Conservation (phyloP, 257 asterid genomes). For the Ophiorrhiza pumila region DNA sequence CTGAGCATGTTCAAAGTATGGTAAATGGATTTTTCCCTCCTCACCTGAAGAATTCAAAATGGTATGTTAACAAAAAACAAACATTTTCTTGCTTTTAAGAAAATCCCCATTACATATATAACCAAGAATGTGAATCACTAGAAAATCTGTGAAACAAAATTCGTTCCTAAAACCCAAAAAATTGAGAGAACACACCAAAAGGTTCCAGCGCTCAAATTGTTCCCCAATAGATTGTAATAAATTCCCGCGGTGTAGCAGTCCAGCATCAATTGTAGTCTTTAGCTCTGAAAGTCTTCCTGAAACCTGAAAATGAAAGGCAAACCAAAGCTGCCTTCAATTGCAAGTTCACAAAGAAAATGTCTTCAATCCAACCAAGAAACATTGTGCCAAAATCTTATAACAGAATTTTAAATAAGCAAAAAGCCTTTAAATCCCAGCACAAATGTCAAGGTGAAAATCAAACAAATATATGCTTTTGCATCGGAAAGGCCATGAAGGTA, state of each 20-base stretch:
- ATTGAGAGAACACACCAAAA: constrained; percentile 52
- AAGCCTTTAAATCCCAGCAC: neutral
- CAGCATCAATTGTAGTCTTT: constrained; percentile 90
- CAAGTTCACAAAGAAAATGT: neutral
- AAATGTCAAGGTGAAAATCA: neutral
- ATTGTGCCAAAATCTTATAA: neutral
- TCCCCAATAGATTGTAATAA: constrained; percentile 74
- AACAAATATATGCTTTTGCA: neutral
- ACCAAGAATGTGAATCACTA: neutral
- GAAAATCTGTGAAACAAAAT: neutral
- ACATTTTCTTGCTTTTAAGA: neutral
- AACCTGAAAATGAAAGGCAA: constrained; percentile 50
- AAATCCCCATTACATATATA: neutral
- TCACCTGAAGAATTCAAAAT: constrained; percentile 46
- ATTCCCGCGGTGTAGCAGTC: constrained; percentile 81
- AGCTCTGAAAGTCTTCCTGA: constrained; percentile 82
- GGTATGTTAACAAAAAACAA: neutral
- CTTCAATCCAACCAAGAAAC: neutral
- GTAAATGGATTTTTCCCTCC: constrained; percentile 89
- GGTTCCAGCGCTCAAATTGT: constrained; percentile 81
- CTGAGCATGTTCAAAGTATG: constrained; percentile 98
- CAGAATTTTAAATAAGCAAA: neutral
- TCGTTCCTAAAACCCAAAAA: neutral
- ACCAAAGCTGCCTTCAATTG: neutral
- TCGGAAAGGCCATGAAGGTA: neutral